phyloP scores from a whole-genome alignment of 2,329 filamentous ascomycete genomes.

The Cladobotryum protrusum region DNA sequence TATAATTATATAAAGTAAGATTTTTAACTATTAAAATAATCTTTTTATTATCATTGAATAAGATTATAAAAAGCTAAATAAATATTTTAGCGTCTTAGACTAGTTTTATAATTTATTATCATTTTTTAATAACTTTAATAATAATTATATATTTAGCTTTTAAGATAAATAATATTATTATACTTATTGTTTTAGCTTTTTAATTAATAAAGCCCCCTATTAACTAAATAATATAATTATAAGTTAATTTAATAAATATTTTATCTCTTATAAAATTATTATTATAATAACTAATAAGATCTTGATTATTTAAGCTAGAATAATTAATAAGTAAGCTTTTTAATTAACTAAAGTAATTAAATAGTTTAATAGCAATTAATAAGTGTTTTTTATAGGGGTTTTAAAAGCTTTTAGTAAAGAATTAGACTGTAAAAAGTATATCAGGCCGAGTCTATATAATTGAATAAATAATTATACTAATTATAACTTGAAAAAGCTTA shows the following conservation, averaged over 20 bases:
- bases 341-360: constrained; percentile 3
- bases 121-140: neutral
- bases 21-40: too few relatives aligned
- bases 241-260: constrained; percentile 1
- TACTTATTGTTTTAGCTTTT: too few relatives aligned
- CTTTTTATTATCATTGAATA: too few relatives aligned
- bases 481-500: too few relatives aligned
- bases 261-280: neutral
- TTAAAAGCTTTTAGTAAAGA: too few relatives aligned
- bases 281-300: neutral
- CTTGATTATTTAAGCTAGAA: neutral
- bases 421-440: neutral
- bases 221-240: neutral
- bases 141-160: too few relatives aligned
- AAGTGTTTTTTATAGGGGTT: neutral
- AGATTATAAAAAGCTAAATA: too few relatives aligned
- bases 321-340: neutral
- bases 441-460: neutral
- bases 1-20: neutral
- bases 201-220: neutral
- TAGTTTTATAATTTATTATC: neutral
- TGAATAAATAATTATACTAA: neutral
- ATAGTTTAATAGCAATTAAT: neutral
- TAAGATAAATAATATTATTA: too few relatives aligned
- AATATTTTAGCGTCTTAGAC: neutral